phyloP scores from a whole-genome alignment of 2,329 filamentous ascomycete genomes.

The Cladophialophora carrionii region DNA sequence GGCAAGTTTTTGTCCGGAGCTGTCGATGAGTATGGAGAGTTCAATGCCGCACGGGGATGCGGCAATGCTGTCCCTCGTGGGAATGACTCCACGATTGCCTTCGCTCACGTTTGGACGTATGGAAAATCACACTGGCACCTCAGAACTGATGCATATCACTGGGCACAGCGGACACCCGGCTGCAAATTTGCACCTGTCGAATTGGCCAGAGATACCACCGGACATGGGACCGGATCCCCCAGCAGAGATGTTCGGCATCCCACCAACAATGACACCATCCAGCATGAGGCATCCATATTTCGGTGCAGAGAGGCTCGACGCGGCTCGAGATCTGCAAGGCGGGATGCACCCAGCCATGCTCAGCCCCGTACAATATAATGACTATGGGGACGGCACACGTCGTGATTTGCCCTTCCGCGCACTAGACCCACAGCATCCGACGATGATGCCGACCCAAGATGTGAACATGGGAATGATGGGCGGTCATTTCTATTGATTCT shows the following conservation, averaged over 20 bases:
- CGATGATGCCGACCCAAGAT: slow-evolving; percentile 15
- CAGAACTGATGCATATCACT: slow-evolving; percentile 22
- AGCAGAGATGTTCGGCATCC: slow-evolving; percentile 27
- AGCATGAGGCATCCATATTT: slow-evolving; percentile 22
- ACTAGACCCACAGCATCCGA: slow-evolving; percentile 5
- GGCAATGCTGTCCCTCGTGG: slow-evolving; percentile 8
- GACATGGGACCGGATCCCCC: slow-evolving; percentile 26
- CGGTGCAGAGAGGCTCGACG: slow-evolving; percentile 18
- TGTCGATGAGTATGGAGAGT: slow-evolving; percentile 18
- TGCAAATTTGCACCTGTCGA: slow-evolving; percentile 1
- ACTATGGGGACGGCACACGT: slow-evolving; percentile 14
- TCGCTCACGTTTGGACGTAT: slow-evolving; percentile 14
- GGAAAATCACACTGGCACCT: slow-evolving; percentile 8
- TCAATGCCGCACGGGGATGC: slow-evolving; percentile 1
- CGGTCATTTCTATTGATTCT: slow-evolving; percentile 15
- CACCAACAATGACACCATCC: slow-evolving; percentile 13
- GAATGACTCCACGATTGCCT: slow-evolving; percentile 17
- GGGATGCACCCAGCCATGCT: slow-evolving; percentile 20
- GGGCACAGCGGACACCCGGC: slow-evolving; percentile 14
- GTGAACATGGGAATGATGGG: slow-evolving; percentile 24
- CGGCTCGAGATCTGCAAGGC: slow-evolving; percentile 11
- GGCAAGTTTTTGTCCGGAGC: slow-evolving; percentile 7
- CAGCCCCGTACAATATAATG: slow-evolving; percentile 24
- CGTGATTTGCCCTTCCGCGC: slow-evolving; percentile 18
- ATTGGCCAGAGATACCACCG: slow-evolving; percentile 26